Evolutionary conservation across 1,284 basidiomycete species (phyloP).

Genomic region (Xanthoconium separans): DNA sequence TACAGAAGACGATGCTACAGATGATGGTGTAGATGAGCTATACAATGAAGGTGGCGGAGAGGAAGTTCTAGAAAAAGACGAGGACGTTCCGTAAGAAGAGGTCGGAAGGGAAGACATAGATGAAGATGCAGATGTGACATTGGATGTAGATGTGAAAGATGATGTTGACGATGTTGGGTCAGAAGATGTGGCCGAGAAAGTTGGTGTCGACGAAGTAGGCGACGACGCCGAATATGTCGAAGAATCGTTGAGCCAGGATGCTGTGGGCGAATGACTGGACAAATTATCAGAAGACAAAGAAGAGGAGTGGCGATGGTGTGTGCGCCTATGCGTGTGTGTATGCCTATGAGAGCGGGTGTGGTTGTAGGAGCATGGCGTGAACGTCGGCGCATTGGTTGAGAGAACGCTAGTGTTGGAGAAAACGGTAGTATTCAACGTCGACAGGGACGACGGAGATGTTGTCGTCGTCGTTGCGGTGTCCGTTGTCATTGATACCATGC

Average conservation of each 20-base stretch:
- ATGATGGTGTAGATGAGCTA: background rate
- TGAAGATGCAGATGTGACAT: background rate
- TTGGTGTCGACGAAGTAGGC: background rate
- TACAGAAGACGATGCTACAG: conserved; percentile 1
- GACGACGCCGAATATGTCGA: background rate
- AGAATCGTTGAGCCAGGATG: background rate
- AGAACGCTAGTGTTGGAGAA: background rate
- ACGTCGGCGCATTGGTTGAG: background rate
- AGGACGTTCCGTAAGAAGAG: conserved; percentile 1
- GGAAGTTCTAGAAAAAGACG: background rate
- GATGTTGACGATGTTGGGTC: background rate
- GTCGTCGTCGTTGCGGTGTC: conserved; percentile 3
- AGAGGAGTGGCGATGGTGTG: conserved; percentile 1
- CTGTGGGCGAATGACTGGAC: background rate
- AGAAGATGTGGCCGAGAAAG: background rate
- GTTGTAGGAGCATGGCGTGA: background rate
- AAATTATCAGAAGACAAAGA: background rate
- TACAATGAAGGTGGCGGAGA: background rate
- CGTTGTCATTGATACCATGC: background rate
- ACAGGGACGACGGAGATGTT: conserved; percentile 7
- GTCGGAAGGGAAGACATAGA: background rate
- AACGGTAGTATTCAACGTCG: background rate
- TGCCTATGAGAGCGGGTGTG: background rate
- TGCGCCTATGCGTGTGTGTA: conserved; percentile 1
- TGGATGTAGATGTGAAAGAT: background rate